Base-by-base conservation (phyloP, 176 grass and related monocot genomes). In the Triticum dicoccoides region DNA sequence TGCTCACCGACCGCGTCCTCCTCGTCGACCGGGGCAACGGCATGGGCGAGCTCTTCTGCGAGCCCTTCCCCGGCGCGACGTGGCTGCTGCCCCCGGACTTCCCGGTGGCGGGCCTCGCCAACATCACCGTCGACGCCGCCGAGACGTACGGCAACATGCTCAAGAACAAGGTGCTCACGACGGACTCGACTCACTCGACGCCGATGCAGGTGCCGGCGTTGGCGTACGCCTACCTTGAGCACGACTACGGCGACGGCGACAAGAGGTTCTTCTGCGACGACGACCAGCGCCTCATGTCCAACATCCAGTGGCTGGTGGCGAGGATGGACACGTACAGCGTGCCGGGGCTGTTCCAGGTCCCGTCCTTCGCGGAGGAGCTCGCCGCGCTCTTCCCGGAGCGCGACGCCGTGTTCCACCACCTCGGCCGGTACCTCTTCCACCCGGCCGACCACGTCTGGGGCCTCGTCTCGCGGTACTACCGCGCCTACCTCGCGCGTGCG, bases 1-100 rank as follows among this genome's bases (percentile, higher is more conserved):
- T 96, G 63, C 94, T 96, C 74, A 92, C 92, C 9, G 38, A 88
- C 44, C 88, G 89, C 65, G 94, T 92, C 2, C 82, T 97, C 38
- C 91, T 96, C 63, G 0, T 96, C 84, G 84, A 93, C 75, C 35
- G 52, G 10, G 52, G 78, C 33, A 62, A 47, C 27, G 83, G 83
- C n/a, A 79, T 90, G 81, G 56, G 2, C 18, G 78, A 79, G 29
- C 85, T 97, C 3, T 93, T 93, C 86, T 96, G 94, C 73, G 89
- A 96, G 77, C 89, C 94, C 0, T 96, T 96, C 76, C 84, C 74
- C 6, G 72, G 12, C 21, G 79, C 91, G 69, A 87, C 91, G 23
- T 96, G 91, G 91, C 52, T 87, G 9, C 88, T 96, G 14, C 94
- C 91, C 1, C 21, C 3, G 3, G 79, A 72, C 25, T 93, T 93